A percentile compares a stretch with the other conserved stretches of the same genome.
These are phyloP conservation scores for Phylloporus rhodoxanthus DNA, from an alignment of 768 basidiomycete genomes.

Conservation along the genomic window DNA sequence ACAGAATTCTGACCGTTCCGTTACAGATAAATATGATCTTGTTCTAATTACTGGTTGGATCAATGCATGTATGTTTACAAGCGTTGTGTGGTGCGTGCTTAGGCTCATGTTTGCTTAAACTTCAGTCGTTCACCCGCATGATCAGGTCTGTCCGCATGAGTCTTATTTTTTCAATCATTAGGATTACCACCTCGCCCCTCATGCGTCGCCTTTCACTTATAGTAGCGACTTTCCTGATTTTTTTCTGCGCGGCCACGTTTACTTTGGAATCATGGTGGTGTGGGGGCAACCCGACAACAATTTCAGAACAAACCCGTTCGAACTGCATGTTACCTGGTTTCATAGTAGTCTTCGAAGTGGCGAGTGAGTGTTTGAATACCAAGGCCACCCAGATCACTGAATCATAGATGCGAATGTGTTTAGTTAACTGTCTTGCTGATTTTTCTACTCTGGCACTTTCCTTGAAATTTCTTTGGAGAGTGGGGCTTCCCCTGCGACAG, in stretches of 20 bases:
- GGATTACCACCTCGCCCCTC: background rate
- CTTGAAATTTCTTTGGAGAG: conserved; percentile 13
- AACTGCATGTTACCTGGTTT: background rate
- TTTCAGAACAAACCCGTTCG: background rate
- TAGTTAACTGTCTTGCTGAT: conserved; percentile 8
- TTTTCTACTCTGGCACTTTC: background rate
- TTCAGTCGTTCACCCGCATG: background rate
- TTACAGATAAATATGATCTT: background rate
- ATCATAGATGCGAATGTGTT: background rate
- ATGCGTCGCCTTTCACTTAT: conserved; percentile 1
- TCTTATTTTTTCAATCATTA: conserved; percentile 10
- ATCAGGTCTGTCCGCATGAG: conserved; percentile 19
- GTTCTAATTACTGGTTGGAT: background rate
- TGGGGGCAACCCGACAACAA: background rate
- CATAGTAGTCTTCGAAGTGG: conserved; percentile 3
- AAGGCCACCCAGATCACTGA: too few relatives aligned
- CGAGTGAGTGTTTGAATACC: background rate
- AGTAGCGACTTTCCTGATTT: background rate
- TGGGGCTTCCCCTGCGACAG: conserved; percentile 12
- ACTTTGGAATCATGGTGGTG: conserved; percentile 11
- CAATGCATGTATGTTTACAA: conserved; percentile 7
- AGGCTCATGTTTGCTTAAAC: background rate
- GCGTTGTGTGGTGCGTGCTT: conserved; percentile 5
- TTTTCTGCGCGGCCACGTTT: conserved; percentile 5
- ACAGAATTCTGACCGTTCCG: background rate